Evolutionary conservation across 768 basidiomycete genomes (phyloP), one percentile per base, ranked within the genome.

Genomic region (Royoungia palumana): DNA sequence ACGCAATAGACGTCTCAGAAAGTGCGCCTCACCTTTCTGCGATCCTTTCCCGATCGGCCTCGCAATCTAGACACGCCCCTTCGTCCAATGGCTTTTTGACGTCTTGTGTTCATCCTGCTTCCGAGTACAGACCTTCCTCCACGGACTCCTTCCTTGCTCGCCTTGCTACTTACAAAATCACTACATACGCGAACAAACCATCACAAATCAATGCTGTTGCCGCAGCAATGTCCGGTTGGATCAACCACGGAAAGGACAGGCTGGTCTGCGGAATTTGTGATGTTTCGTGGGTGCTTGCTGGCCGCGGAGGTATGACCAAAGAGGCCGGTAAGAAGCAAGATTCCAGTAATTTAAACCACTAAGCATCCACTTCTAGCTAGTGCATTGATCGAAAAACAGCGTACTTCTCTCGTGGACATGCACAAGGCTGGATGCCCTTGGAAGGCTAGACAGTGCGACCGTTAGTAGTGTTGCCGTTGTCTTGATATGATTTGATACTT

Each of bases 341-440:
- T 69, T 62, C 32, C 32, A 19, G 13, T 32, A 25, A 27, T 35
- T 37, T 24, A 37, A 40, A 14, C 36, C 36, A 50, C 64, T 66
- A 19, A 66, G 16, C 21, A 40, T 21, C 25, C 46, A 47, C 19
- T 11, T 58, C 13, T 57, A 88, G 89, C 84, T 35, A 82, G 80
- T 61, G 64, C 80, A 13, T 70, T 92, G 51, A 70, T 89, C 32
- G 87, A 89, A 63, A 90, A 85, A 57, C 90, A 92, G 62, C 78
- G 78, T 13, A 52, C 59, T 4, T 79, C 79, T 36, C 69, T 93
- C 5, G 79, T 90, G 1, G 77, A 79, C 5, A 76, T 77, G 60
- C 90, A 93, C 63, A 90, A 90, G 64, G 75, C 81, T 38, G 86
- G 87, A 0, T 93, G 90, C 60, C 89, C 90, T 3, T 93, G 90